Evolutionary conservation across 768 basidiomycete species (phyloP).

Genomic region (Termitomyces sp.): DNA sequence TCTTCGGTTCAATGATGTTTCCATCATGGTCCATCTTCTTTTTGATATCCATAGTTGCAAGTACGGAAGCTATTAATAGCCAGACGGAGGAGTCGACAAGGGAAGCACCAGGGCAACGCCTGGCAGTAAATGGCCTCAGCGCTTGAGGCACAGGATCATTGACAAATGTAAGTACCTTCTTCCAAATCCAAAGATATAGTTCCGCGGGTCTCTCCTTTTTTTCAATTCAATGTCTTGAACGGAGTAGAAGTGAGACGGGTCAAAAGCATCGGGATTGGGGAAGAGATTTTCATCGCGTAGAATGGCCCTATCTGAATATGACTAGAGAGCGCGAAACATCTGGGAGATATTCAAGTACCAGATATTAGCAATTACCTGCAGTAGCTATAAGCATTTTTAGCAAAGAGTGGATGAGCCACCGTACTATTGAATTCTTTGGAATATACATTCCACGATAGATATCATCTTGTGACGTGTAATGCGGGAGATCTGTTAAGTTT

Average conservation of each 20-base stretch:
- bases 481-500: slow-evolving; percentile 21
- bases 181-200: slow-evolving; percentile 7
- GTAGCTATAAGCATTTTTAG: neutral
- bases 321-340: neutral
- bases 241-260: neutral
- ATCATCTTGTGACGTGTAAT: slow-evolving; percentile 26
- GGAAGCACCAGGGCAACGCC: slow-evolving; percentile 8
- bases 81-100: slow-evolving; percentile 12
- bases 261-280: slow-evolving; percentile 1
- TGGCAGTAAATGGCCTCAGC: neutral
- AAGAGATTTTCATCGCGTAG: slow-evolving; percentile 1
- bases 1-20: slow-evolving; percentile 5
- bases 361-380: slow-evolving; percentile 22
- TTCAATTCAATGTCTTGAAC: neutral
- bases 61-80: slow-evolving; percentile 7
- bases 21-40: slow-evolving; percentile 5
- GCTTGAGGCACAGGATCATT: neutral
- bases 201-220: slow-evolving; percentile 1
- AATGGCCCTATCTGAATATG: neutral
- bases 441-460: slow-evolving; percentile 28
- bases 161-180: neutral
- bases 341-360: slow-evolving; percentile 16
- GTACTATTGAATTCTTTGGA: slow-evolving; percentile 27
- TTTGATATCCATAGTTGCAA: slow-evolving; percentile 8
- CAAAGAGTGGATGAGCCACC: neutral